Evolutionary conservation across 768 basidiomycete genomes (phyloP).

Genomic region (Melanogaster broomeanus): DNA sequence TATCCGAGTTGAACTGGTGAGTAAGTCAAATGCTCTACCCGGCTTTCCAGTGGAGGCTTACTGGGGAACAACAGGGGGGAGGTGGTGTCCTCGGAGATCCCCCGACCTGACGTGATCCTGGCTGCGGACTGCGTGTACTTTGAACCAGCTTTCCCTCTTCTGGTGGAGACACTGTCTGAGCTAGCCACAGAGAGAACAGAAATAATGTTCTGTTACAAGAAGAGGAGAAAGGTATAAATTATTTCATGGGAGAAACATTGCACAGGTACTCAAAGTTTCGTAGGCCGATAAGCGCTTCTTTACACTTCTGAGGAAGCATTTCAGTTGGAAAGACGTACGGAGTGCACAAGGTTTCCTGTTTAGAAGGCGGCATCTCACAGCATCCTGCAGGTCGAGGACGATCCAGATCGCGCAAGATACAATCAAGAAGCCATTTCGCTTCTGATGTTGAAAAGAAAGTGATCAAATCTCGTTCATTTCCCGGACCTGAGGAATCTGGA

Average conservation of each 20-base stretch:
- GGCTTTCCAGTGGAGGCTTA: constrained; percentile 2
- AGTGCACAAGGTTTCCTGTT: not conserved
- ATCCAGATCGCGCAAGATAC: constrained; percentile 60
- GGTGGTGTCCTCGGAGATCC: constrained; percentile 46
- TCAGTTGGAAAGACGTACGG: constrained; percentile 67
- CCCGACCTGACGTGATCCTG: constrained; percentile 68
- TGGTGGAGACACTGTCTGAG: constrained; percentile 75
- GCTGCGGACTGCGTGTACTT: constrained; percentile 97
- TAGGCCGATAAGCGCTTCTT: constrained; percentile 93
- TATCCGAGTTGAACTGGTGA: constrained; percentile 83
- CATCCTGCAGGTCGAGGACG: constrained; percentile 54
- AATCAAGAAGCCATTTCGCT: constrained; percentile 67
- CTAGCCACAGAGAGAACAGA: constrained; percentile 60
- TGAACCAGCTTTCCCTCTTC: constrained; percentile 87
- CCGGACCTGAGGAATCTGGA: not conserved
- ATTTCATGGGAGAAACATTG: not conserved
- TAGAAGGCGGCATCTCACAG: constrained; percentile 2
- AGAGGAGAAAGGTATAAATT: constrained; percentile 73
- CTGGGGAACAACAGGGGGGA: constrained; percentile 57
- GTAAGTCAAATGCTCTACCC: constrained; percentile 21
- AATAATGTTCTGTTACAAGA: constrained; percentile 91
- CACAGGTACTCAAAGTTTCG: constrained; percentile 2
- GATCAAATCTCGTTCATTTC: not conserved
- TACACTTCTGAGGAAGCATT: constrained; percentile 71
- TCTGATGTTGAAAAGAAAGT: constrained; percentile 38